Conservation (phyloP, 163 green algal genomes). For the Trebouxia gelatinosa region DNA sequence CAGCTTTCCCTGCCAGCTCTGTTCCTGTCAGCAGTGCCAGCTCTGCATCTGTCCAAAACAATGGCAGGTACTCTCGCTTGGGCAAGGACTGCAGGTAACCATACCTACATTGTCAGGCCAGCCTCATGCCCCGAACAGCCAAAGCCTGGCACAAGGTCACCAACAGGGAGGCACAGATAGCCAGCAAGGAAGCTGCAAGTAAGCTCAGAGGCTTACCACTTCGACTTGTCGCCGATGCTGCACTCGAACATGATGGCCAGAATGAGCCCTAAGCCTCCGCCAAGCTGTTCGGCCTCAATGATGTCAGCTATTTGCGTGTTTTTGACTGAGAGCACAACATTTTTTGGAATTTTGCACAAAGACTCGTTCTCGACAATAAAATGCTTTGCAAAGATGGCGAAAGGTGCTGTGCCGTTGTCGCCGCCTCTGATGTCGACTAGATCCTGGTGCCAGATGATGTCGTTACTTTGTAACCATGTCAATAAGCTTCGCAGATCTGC, state of each 20-base stretch:
- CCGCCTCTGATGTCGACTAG: neutral
- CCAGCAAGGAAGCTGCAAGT: neutral
- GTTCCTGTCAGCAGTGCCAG: conserved; percentile 64
- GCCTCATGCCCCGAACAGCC: too few species aligned
- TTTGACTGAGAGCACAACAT: conserved; percentile 58
- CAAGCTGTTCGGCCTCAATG: conserved; percentile 56
- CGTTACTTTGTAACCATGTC: neutral
- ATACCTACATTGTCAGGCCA: conserved; percentile 48
- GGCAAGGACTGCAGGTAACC: conserved; percentile 76
- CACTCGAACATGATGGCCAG: conserved; percentile 76
- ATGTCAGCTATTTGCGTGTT: conserved; percentile 59
- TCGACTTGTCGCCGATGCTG: neutral
- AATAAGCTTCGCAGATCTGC: too few species aligned
- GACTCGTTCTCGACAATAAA: conserved; percentile 49
- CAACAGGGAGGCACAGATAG: neutral
- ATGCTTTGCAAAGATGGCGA: conserved; percentile 14
- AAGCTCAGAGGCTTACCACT: neutral
- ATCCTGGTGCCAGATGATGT: neutral
- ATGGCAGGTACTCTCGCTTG: conserved; percentile 70
- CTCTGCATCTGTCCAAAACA: conserved; percentile 75
- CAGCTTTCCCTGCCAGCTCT: conserved; percentile 43
- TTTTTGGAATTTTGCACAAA: conserved; percentile 72
- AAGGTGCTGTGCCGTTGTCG: neutral
- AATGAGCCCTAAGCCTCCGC: conserved; percentile 69
- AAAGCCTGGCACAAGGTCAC: too few species aligned